Conservation (phyloP, 2,329 filamentous ascomycete species). For the Sordariomycetes sp. region DNA sequence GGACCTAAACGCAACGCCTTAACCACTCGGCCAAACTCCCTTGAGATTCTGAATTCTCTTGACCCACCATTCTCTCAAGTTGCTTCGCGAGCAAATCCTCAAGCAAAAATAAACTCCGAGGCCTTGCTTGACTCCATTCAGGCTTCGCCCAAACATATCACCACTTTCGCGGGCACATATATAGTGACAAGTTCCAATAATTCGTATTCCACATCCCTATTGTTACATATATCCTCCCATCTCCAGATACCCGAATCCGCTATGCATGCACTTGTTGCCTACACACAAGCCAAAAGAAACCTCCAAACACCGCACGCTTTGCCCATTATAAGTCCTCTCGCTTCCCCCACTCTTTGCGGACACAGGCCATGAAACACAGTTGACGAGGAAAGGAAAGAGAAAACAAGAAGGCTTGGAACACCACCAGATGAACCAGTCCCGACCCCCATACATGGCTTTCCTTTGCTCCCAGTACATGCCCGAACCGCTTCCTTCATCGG, state of each 20-base stretch:
- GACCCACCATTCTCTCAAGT: not conserved
- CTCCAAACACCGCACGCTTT: not conserved
- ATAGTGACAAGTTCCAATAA: not conserved
- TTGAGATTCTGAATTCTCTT: not conserved
- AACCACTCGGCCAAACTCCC: conserved; percentile 44
- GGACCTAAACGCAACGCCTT: conserved; percentile 45
- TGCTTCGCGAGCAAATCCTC: not conserved
- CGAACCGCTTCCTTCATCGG: not conserved
- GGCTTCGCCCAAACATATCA: too few relatives aligned
- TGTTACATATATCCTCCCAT: not conserved
- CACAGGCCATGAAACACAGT: not conserved
- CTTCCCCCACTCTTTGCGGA: not conserved
- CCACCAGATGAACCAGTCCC: not conserved
- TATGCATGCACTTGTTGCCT: not conserved
- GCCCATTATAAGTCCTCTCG: not conserved
- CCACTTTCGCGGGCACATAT: too few relatives aligned
- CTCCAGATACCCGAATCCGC: not conserved
- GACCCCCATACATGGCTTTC: not conserved
- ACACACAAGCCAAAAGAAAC: not conserved
- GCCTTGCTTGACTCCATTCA: not conserved
- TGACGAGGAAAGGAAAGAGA: not conserved
- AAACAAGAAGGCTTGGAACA: not conserved
- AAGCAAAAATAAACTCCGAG: not conserved
- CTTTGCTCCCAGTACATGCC: not conserved
- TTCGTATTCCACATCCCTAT: not conserved